Conservation (phyloP, 2,329 filamentous ascomycete species). For the Akanthomyces lecanii region DNA sequence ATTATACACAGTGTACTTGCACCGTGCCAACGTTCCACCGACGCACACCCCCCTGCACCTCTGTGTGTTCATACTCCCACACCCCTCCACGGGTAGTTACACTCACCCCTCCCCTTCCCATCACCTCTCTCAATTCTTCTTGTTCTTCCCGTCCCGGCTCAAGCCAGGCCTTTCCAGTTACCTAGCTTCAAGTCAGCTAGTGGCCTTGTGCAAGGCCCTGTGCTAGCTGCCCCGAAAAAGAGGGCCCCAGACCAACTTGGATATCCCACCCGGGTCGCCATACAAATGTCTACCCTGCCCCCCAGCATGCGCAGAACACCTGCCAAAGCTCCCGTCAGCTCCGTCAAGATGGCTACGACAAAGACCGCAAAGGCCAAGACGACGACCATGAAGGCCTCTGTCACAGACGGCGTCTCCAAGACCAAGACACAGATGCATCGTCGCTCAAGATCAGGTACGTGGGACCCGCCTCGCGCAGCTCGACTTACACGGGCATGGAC, state of each 20-base stretch:
- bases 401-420: constrained; percentile 52
- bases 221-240: neutral
- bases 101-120: neutral
- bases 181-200: constrained; percentile 4
- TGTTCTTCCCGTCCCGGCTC: constrained; percentile 1
- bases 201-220: constrained; percentile 10
- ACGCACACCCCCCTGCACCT: constrained; percentile 3
- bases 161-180: constrained; percentile 3
- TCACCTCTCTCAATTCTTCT: neutral
- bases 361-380: constrained; percentile 56
- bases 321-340: constrained; percentile 42
- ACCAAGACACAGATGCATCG: constrained; percentile 84
- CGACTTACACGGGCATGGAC: constrained; percentile 28
- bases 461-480: constrained; percentile 10
- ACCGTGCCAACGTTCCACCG: constrained; percentile 13
- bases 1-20: constrained; percentile 11
- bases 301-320: constrained; percentile 53
- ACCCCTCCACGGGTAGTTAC: neutral
- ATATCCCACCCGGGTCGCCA: constrained; percentile 22
- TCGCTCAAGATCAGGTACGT: constrained; percentile 88
- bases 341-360: constrained; percentile 59
- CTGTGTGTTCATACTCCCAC: neutral
- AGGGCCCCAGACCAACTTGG: neutral
- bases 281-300: constrained; percentile 66
- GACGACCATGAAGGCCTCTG: constrained; percentile 46